Conservation (phyloP, 2,329 filamentous ascomycete species). For the Canariomyces notabilis region DNA sequence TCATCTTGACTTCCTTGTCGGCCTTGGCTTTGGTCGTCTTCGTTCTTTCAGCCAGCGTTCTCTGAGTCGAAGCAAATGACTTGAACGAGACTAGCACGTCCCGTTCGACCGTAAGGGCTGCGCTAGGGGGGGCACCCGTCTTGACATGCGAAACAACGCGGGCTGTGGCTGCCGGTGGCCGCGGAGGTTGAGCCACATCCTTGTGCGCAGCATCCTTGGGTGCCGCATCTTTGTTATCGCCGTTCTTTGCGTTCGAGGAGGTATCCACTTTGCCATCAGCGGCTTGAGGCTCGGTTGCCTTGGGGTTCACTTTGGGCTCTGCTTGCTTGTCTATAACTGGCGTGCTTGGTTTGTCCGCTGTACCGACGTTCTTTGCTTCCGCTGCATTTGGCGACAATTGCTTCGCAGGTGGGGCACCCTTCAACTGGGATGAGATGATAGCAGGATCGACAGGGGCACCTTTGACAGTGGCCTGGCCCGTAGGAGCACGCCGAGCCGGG, state of each 20-base stretch:
- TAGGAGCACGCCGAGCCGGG: constrained; percentile 77
- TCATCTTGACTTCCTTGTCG: constrained; percentile 89
- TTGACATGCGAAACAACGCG: constrained; percentile 38
- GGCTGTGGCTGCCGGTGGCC: constrained; percentile 24
- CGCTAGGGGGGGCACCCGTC: constrained; percentile 44
- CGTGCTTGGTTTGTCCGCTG: not conserved
- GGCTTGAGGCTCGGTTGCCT: constrained; percentile 27
- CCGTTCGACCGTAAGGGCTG: constrained; percentile 55
- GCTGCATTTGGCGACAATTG: constrained; percentile 35
- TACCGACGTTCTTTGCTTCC: constrained; percentile 27
- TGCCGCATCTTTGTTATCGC: constrained; percentile 15
- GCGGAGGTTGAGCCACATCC: too few species aligned
- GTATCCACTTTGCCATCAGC: constrained; percentile 23
- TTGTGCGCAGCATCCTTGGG: too few species aligned
- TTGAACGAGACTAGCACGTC: constrained; percentile 61
- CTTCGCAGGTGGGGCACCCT: constrained; percentile 39
- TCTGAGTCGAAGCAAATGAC: constrained; percentile 55
- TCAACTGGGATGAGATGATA: constrained; percentile 83
- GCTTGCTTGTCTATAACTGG: not conserved
- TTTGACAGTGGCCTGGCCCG: constrained; percentile 65
- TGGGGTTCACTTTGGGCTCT: constrained; percentile 18
- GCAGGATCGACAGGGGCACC: constrained; percentile 80
- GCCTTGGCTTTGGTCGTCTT: constrained; percentile 55
- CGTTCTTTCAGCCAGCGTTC: constrained; percentile 51
- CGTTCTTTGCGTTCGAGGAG: constrained; percentile 20